These are phyloP conservation scores for Penicillium sp. DNA, from an alignment of 2,329 filamentous ascomycete genomes.

Conservation along the genomic window DNA sequence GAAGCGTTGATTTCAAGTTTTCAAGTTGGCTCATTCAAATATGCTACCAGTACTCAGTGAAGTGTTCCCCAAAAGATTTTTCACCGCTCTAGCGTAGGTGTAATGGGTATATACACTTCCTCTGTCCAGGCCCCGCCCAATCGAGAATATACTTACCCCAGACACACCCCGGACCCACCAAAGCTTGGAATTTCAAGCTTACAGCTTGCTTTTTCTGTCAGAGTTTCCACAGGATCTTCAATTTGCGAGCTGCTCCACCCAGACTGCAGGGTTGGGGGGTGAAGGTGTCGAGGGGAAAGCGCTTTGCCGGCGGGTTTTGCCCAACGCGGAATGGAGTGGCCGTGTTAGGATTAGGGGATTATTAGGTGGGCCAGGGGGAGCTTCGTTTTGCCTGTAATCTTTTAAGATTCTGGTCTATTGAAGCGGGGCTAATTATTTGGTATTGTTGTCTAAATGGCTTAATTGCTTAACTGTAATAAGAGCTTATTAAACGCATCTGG, in stretches of 20 bases:
- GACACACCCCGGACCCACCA: conserved; percentile 13
- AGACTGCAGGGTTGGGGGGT: conserved; percentile 1
- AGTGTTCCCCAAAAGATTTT: not conserved
- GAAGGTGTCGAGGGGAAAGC: conserved; percentile 17
- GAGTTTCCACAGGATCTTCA: conserved; percentile 14
- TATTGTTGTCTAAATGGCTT: too few species aligned
- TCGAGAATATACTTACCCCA: conserved; percentile 7
- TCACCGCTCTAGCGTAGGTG: too few species aligned
- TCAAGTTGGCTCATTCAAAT: not conserved
- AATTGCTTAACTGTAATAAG: too few species aligned
- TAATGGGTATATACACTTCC: too few species aligned
- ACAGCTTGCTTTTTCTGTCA: conserved; percentile 10
- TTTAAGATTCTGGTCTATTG: too few species aligned
- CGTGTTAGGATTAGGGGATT: conserved; percentile 2
- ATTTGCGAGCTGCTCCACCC: conserved; percentile 13
- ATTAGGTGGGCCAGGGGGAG: conserved; percentile 1
- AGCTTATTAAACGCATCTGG: too few species aligned
- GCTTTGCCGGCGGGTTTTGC: conserved; percentile 15
- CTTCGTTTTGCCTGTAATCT: conserved; percentile 8
- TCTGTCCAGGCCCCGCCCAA: too few species aligned
- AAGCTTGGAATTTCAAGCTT: conserved; percentile 7
- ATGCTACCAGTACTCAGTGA: too few species aligned
- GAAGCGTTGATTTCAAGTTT: conserved; percentile 13
- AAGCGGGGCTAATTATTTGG: too few species aligned
- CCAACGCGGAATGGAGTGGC: conserved; percentile 10